A percentile compares a stretch with the other conserved stretches of the same genome.
Evolutionary conservation across 148 eudicot species (phyloP).

Genomic region (Cornus florida): DNA sequence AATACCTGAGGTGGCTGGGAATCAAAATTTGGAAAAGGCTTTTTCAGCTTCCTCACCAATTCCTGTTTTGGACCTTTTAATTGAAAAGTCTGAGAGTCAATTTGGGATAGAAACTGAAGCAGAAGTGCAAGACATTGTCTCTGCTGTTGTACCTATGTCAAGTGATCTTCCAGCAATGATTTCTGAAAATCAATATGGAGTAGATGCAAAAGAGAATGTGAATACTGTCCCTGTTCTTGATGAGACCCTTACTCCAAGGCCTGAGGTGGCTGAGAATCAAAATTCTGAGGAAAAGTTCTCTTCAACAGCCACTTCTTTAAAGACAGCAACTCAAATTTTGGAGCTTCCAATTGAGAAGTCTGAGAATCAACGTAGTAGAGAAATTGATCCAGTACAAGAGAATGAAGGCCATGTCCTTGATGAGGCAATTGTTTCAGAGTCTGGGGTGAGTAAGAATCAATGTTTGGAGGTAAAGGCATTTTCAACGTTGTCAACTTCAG

Average conservation of each 20-base stretch:
- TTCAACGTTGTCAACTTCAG: not conserved
- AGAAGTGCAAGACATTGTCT: not conserved
- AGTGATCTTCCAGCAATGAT: not conserved
- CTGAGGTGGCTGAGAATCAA: not conserved
- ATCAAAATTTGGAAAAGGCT: not conserved
- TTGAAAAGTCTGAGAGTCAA: not conserved
- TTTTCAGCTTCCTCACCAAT: not conserved
- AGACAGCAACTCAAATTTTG: slow-evolving; percentile 6
- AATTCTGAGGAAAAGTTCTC: slow-evolving; percentile 4
- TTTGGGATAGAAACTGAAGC: not conserved
- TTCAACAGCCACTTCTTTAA: not conserved
- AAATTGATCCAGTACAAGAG: not conserved
- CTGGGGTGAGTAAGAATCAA: not conserved
- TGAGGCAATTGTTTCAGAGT: not conserved
- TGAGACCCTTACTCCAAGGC: too few species aligned
- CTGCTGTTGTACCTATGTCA: too few species aligned
- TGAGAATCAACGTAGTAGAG: not conserved
- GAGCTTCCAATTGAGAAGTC: not conserved
- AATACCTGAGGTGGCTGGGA: not conserved
- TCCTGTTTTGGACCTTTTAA: not conserved
- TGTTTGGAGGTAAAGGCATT: not conserved
- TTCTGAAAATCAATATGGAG: not conserved
- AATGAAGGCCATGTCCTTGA: not conserved
- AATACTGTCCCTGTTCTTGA: not conserved
- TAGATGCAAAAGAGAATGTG: not conserved